Evolutionary conservation across 768 basidiomycete genomes (phyloP), one percentile per base, ranked within the genome.

Genomic region (Strobilomyces confusus): DNA sequence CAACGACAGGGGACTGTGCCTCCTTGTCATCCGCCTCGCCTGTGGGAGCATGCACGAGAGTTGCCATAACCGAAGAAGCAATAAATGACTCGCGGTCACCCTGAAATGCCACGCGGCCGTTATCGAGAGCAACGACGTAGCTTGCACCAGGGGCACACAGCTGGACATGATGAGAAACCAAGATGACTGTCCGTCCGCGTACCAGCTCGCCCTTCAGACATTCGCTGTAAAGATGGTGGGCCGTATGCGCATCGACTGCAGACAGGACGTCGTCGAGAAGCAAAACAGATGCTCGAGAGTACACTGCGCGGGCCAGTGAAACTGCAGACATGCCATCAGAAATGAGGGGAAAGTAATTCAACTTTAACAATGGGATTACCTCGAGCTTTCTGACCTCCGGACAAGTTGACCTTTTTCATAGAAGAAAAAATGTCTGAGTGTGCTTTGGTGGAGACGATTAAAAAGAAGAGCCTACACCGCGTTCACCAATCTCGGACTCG

Each of bases 101-200:
- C 53, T 83, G 76, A 69, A 86, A 95, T 43, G 80, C 72, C 14
- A 94, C 78, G n/a, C 82, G 80, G 29, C 80, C 80, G 48, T 75
- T 73, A 33, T 92, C 89, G 26, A 93, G 76, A 14, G 87, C 84
- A 36, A 95, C 88, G 58, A 98, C 77, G 68, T 92, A 94, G 23
- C 72, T 74, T 2, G 95, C 92, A 29, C 82, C 87, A 1, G 89
- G 82, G 3, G 83, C 79, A 63, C 91, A 93, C 5, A 98, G 77
- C 63, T 93, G 89, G 32, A 97, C 89, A 63, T 95, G 93, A 64
- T 99, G 95, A 3, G 95, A 97, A 47, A 97, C 93, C 22, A 98
- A 77, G 42, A 98, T 77, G 45, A 95, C 73, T 1, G 95, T 97
- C 44, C 94, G 78, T 17, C 82, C 84, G n/a, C 73, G 69, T 65